These are phyloP conservation scores for Magnaporthiopsis poae DNA, from an alignment of 2,329 filamentous ascomycete genomes.

Conservation along the genomic window DNA sequence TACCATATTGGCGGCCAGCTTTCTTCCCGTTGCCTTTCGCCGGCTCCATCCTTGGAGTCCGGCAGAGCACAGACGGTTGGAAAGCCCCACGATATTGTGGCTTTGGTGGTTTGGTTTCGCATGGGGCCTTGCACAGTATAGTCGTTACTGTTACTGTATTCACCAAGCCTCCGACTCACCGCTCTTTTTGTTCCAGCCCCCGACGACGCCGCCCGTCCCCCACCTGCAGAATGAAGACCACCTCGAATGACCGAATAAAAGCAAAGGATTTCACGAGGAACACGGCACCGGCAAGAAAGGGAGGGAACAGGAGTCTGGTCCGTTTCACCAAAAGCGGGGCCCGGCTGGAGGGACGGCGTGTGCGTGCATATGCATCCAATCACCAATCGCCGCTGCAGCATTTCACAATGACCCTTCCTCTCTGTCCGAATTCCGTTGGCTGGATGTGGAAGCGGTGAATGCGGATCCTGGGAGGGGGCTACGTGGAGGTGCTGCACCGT, in stretches of 20 bases:
- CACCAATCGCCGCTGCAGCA: neutral
- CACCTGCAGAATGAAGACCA: neutral
- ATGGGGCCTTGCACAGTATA: neutral
- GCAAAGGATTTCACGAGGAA: neutral
- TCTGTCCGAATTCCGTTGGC: neutral
- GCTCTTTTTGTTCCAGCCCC: neutral
- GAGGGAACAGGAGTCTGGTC: neutral
- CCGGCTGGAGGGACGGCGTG: neutral
- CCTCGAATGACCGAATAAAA: neutral
- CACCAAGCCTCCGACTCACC: neutral
- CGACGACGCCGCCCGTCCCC: too few species aligned
- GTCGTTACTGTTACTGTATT: neutral
- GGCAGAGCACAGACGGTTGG: neutral
- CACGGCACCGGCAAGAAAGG: neutral
- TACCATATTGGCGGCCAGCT: neutral
- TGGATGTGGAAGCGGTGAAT: neutral
- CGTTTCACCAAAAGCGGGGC: neutral
- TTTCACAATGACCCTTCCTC: neutral
- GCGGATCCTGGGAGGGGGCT: neutral
- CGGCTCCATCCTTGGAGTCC: neutral
- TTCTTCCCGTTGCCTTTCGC: neutral
- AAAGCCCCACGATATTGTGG: neutral
- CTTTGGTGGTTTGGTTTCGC: neutral
- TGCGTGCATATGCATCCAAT: neutral
- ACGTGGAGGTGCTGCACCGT: slow-evolving; percentile 2